Conservation (phyloP, 129 eudicot genomes). For the Ambrosia trifida region DNA sequence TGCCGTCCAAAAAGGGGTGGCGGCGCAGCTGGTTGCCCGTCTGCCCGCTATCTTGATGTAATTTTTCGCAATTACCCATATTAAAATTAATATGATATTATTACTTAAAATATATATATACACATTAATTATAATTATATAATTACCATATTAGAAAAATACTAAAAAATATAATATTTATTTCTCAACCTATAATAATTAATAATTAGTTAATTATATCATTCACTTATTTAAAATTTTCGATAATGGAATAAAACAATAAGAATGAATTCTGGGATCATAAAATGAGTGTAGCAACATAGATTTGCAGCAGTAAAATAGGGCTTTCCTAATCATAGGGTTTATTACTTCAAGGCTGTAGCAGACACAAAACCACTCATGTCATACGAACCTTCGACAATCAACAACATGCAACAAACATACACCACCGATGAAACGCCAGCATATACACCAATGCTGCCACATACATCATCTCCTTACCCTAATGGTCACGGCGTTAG, state of each 20-base stretch:
- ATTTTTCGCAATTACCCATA: no score
- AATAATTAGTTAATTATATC: no score
- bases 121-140: neutral
- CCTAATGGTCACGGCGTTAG: constrained; percentile 12
- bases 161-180: neutral
- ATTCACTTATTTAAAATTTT: no score
- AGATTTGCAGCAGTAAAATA: neutral
- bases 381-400: constrained; percentile 28
- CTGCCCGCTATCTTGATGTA: no score
- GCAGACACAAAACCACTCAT: constrained; percentile 19
- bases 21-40: no score
- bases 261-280: constrained; percentile 5
- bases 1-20: no score
- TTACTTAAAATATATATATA: no score
- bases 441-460: constrained; percentile 28
- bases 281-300: neutral
- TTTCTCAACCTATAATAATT: neutral
- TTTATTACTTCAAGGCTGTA: constrained; percentile 6
- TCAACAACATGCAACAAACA: constrained; percentile 26
- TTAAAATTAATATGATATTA: no score
- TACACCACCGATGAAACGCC: constrained; percentile 26
- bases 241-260: neutral
- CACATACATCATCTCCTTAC: constrained; percentile 29
- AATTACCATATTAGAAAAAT: neutral
- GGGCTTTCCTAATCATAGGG: constrained; percentile 29